Conservation (phyloP, 257 asterid species). For the Gentiana straminea region DNA sequence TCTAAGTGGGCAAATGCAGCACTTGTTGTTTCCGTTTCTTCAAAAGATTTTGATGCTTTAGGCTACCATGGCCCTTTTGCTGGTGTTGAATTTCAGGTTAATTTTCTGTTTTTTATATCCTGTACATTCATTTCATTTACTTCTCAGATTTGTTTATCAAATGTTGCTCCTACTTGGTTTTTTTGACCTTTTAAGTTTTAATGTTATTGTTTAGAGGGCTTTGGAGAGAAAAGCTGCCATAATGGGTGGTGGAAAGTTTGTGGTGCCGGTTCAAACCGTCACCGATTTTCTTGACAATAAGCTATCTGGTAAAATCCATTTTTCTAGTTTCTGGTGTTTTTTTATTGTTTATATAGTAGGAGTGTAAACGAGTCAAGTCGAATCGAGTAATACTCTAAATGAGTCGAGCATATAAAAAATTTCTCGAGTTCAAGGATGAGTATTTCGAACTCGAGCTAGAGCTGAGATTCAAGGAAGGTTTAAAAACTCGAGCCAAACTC, state of each 20-base stretch:
- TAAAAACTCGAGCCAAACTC: no score
- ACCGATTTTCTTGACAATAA: slow-evolving; percentile 60
- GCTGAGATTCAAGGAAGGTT: no score
- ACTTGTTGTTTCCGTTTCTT: slow-evolving; percentile 62
- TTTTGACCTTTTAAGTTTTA: background rate
- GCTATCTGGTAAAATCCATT: slow-evolving; percentile 39
- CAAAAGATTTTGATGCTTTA: slow-evolving; percentile 63
- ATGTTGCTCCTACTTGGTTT: background rate
- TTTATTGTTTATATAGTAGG: no score
- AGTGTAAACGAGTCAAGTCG: no score
- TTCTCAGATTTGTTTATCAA: background rate
- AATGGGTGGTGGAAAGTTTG: slow-evolving; percentile 94
- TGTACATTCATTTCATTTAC: slow-evolving; percentile 1
- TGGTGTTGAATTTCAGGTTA: slow-evolving; percentile 89
- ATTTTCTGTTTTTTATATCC: slow-evolving; percentile 1
- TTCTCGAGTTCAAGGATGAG: no score
- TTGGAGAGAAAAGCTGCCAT: slow-evolving; percentile 70
- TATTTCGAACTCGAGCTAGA: no score
- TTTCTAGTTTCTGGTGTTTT: background rate
- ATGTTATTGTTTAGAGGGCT: slow-evolving; percentile 31
- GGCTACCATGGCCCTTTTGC: slow-evolving; percentile 71
- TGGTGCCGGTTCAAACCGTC: slow-evolving; percentile 76
- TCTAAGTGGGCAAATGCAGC: slow-evolving; percentile 98
- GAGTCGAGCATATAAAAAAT: no score
- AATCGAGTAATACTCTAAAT: no score